These are phyloP conservation scores for Zarea fungicola DNA, from an alignment of 2,329 filamentous ascomycete genomes.

Conservation along the genomic window DNA sequence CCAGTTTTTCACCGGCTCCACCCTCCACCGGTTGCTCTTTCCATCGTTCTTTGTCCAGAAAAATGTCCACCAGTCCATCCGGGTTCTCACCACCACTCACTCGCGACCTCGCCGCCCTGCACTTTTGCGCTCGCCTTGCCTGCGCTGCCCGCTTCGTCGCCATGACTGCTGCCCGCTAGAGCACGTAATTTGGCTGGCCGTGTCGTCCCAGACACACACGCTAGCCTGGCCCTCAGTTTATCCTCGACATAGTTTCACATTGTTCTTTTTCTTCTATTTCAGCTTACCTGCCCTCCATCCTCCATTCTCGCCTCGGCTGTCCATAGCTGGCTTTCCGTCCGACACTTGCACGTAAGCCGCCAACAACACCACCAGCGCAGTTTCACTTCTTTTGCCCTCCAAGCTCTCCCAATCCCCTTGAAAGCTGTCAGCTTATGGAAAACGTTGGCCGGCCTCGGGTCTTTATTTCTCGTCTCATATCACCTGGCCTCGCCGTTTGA, in stretches of 20 bases:
- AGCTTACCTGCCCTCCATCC: no score
- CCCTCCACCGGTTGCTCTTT: neutral
- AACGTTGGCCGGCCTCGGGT: no score
- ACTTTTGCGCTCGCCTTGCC: neutral
- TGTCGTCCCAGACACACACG: conserved; percentile 7
- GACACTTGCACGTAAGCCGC: no score
- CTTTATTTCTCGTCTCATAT: no score
- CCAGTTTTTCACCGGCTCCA: neutral
- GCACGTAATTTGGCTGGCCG: conserved; percentile 9
- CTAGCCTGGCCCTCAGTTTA: neutral
- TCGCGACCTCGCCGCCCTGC: neutral
- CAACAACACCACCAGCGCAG: no score
- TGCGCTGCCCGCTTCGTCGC: neutral
- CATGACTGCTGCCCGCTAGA: conserved; percentile 2
- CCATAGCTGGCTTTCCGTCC: no score
- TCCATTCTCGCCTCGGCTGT: no score
- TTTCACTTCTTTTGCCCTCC: no score
- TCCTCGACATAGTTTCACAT: neutral
- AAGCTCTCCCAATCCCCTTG: no score
- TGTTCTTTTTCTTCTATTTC: neutral
- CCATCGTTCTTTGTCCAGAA: conserved; percentile 3
- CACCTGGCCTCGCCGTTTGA: no score
- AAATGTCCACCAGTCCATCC: conserved; percentile 9
- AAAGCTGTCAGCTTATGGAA: no score
- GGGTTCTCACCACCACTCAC: conserved; percentile 13